These are phyloP conservation scores for Citrus inodora DNA, from an alignment of 345 rosid genomes.

Conservation along the genomic window DNA sequence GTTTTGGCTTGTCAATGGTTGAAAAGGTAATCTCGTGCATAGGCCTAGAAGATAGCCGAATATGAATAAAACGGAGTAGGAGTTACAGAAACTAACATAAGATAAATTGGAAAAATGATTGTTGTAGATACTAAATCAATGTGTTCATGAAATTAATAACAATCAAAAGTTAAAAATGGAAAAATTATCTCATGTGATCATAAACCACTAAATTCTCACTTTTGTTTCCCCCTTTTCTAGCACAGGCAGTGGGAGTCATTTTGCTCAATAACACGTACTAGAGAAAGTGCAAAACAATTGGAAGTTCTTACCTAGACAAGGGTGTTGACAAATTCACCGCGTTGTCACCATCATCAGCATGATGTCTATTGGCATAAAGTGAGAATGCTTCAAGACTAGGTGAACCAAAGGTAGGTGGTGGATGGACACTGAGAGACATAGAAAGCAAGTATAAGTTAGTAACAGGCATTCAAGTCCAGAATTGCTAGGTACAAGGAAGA, in stretches of 20 bases:
- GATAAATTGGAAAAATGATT: neutral
- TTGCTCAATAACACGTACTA: neutral
- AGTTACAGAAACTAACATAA: conserved; percentile 2
- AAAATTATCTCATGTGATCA: neutral
- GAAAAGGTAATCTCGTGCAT: conserved; percentile 97
- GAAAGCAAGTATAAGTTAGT: conserved; percentile 18
- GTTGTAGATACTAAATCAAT: neutral
- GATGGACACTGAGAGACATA: conserved; percentile 47
- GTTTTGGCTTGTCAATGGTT: conserved; percentile 92
- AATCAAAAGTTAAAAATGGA: neutral
- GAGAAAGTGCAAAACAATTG: neutral
- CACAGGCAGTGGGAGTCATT: neutral
- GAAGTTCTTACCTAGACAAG: conserved; percentile 29
- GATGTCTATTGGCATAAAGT: conserved; percentile 42
- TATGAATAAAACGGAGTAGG: conserved; percentile 1
- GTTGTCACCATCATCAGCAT: conserved; percentile 58
- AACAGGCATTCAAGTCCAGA: conserved; percentile 1
- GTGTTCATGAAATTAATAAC: neutral
- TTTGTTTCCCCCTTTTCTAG: neutral
- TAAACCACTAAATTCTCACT: neutral
- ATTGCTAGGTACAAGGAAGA: neutral
- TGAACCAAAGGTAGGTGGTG: conserved; percentile 98
- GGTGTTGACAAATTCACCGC: conserved; percentile 42
- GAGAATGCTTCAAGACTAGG: conserved; percentile 67
- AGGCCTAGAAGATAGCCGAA: conserved; percentile 55